Evolutionary conservation across 2,329 filamentous ascomycete genomes (phyloP), one percentile per base, ranked within the genome.

Genomic region (Plenodomus biglobosus): DNA sequence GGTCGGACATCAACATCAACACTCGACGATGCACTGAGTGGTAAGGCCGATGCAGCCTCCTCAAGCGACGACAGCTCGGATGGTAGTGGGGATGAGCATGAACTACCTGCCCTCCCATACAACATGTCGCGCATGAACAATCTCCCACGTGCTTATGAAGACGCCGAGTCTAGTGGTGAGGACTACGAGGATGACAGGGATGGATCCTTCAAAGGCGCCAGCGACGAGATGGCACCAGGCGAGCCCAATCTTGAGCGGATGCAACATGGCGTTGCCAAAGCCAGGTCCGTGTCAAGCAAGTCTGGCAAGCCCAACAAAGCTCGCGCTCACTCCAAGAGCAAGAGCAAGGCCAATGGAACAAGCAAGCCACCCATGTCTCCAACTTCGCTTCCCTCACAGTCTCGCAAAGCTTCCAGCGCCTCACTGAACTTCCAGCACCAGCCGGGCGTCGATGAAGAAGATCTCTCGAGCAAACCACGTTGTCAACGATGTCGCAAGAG

Each of bases 401-500:
- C 88, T 24, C 86, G 89, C 62, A 94, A 94, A 74, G 82, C 84
- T 34, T 92, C 89, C 1, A 79, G 86, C 48, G 81, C 85, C 10
- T 90, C 89, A 10, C 71, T 85, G 65, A 85, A 81, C 65, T 84
- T 84, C 66, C 82, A 84, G 61, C 77, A 83, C 56, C 81, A 80
- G 54, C 74, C 83, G 35, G 82, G 79, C 40, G 78, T 79, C 24
- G 90, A 91, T 58, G 90, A 96, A 58, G 92, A 96, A 58, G 92
- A 96, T 48, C 77, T 97, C 17, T 96, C 92, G 0, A 92, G 88
- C 58, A 96, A 97, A 76, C 94, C 94, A 47, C 91, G 94, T 55
- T 99, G 94, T 78, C 94, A 99, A 73, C 88, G 94, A 49, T 99
- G 94, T 80, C 88, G 94, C 65, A 99, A 99, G 83, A 97, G 92